Percentiles rank a stretch among this genome's conserved stretches.
Evolutionary conservation across 1,284 basidiomycete species (phyloP).

Genomic region (Naganishia sp.): DNA sequence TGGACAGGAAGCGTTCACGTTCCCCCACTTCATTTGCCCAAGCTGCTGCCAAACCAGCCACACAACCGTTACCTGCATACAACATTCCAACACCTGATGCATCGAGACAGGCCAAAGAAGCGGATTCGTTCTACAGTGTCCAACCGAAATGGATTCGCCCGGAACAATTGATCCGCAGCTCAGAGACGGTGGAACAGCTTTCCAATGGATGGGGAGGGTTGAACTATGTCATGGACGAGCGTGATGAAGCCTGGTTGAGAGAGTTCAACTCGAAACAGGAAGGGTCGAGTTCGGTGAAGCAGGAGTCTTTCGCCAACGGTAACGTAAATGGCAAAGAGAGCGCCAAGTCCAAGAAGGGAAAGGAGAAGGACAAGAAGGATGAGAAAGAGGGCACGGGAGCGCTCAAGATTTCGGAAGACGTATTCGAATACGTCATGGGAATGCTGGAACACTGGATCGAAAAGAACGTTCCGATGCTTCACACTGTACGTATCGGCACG

Average conservation of each 20-base stretch:
- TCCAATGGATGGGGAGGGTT: slow-evolving; percentile 52
- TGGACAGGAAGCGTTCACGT: slow-evolving; percentile 21
- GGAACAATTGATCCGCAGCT: slow-evolving; percentile 76
- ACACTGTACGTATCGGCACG: slow-evolving; percentile 66
- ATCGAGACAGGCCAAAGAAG: slow-evolving; percentile 72
- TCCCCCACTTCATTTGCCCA: slow-evolving; percentile 51
- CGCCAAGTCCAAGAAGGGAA: slow-evolving; percentile 45
- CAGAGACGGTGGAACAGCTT: slow-evolving; percentile 82
- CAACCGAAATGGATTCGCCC: slow-evolving; percentile 72
- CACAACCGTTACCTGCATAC: slow-evolving; percentile 56
- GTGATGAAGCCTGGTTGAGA: slow-evolving; percentile 90
- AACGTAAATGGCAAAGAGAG: slow-evolving; percentile 38
- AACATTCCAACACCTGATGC: slow-evolving; percentile 92
- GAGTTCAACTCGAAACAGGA: slow-evolving; percentile 88
- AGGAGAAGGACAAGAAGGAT: slow-evolving; percentile 57
- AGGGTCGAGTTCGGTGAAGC: slow-evolving; percentile 61
- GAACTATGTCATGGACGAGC: slow-evolving; percentile 90
- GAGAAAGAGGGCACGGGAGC: slow-evolving; percentile 53
- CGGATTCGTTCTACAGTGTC: slow-evolving; percentile 61
- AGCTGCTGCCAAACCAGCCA: slow-evolving; percentile 50
- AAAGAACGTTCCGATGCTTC: slow-evolving; percentile 84
- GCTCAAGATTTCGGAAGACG: slow-evolving; percentile 75
- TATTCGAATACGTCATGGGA: slow-evolving; percentile 94
- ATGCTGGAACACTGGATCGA: slow-evolving; percentile 89
- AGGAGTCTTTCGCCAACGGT: slow-evolving; percentile 10